Percentiles rank a stretch among this genome's conserved stretches.
Evolutionary conservation across 2,329 filamentous ascomycete genomes (phyloP).

Genomic region (Talaromyces sp.): DNA sequence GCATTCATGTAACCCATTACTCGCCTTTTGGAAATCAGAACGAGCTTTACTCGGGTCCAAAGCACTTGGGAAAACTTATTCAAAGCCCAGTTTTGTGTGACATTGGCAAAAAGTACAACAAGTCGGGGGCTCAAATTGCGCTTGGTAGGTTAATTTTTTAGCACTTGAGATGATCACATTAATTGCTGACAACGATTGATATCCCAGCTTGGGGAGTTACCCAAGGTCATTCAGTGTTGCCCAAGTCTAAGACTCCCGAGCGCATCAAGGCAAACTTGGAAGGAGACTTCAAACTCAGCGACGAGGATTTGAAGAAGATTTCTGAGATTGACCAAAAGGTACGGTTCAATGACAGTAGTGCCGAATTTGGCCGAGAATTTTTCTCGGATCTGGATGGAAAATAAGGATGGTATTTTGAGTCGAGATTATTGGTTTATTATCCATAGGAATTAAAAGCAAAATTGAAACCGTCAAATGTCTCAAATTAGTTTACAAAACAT

Average conservation of each 20-base stretch:
- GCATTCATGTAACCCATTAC: constrained; percentile 51
- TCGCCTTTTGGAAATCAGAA: constrained; percentile 53
- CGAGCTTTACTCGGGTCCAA: constrained; percentile 39
- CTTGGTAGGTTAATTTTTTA: constrained; percentile 28
- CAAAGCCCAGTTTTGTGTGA: constrained; percentile 46
- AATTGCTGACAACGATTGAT: not conserved
- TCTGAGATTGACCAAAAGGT: constrained; percentile 53
- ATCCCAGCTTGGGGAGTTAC: constrained; percentile 48
- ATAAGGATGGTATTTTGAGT: constrained; percentile 2
- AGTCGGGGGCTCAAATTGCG: constrained; percentile 46
- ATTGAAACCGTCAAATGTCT: not conserved
- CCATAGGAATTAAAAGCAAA: not conserved
- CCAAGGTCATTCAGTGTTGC: constrained; percentile 47
- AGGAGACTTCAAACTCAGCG: constrained; percentile 53
- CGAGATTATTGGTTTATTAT: not conserved
- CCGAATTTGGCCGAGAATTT: constrained; percentile 52
- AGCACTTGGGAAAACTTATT: constrained; percentile 44
- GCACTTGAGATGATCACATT: not conserved
- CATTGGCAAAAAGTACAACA: constrained; percentile 49
- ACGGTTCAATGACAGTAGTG: constrained; percentile 56
- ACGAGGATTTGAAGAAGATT: constrained; percentile 53
- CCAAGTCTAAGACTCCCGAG: constrained; percentile 45
- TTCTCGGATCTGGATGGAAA: constrained; percentile 56
- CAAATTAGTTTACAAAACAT: too few relatives aligned
- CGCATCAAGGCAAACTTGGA: constrained; percentile 40